A percentile compares a stretch with the other conserved stretches of the same genome.
Evolutionary conservation across 2,329 filamentous ascomycete genomes (phyloP).

Genomic region (Lasiodiplodia theobromae): DNA sequence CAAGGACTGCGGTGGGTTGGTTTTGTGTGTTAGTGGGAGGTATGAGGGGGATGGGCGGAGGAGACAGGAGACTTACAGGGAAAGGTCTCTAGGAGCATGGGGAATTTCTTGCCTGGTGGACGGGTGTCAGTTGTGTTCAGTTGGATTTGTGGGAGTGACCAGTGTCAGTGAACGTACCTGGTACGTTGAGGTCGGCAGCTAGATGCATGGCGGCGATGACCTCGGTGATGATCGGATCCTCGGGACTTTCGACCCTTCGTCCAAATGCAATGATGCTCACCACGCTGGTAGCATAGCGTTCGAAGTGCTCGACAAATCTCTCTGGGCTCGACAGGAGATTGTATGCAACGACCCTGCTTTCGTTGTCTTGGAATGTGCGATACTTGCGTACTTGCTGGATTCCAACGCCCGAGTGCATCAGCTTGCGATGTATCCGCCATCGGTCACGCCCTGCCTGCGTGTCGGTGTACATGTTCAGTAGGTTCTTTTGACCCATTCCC

Average conservation of each 20-base stretch:
- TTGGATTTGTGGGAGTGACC: slow-evolving; percentile 36
- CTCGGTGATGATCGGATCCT: slow-evolving; percentile 66
- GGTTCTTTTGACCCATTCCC: slow-evolving; percentile 44
- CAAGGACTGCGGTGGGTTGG: slow-evolving; percentile 33
- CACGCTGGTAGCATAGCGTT: slow-evolving; percentile 62
- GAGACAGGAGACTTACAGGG: slow-evolving; percentile 40
- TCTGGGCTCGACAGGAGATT: slow-evolving; percentile 55
- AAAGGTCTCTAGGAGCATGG: slow-evolving; percentile 65
- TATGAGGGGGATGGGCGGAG: slow-evolving; percentile 27
- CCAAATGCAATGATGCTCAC: slow-evolving; percentile 66
- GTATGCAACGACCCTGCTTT: slow-evolving; percentile 63
- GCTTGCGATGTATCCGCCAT: slow-evolving; percentile 42
- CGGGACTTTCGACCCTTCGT: slow-evolving; percentile 56
- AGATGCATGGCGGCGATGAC: slow-evolving; percentile 66
- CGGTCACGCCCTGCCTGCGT: slow-evolving; percentile 41
- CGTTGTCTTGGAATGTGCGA: slow-evolving; percentile 65
- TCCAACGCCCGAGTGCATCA: slow-evolving; percentile 46
- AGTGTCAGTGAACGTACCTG: slow-evolving; percentile 30
- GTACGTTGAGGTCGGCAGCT: slow-evolving; percentile 60
- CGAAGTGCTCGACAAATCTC: slow-evolving; percentile 61
- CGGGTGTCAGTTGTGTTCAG: slow-evolving; percentile 59
- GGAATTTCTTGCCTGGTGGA: slow-evolving; percentile 59
- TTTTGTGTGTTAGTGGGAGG: no score
- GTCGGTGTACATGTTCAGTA: slow-evolving; percentile 45
- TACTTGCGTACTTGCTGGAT: slow-evolving; percentile 63